Base-by-base conservation (phyloP, 2,329 filamentous ascomycete genomes). In the Colletotrichum sp. region DNA sequence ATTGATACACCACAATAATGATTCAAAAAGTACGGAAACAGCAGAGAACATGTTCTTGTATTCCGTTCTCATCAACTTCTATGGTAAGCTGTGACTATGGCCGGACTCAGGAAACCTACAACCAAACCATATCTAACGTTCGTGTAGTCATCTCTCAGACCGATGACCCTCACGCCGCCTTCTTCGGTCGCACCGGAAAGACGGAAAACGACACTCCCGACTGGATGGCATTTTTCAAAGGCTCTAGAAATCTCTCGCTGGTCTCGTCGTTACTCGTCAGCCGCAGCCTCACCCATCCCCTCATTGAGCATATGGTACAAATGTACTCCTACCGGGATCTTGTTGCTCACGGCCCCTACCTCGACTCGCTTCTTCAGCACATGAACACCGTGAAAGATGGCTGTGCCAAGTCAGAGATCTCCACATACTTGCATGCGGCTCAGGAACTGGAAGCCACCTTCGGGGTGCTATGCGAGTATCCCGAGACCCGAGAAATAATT, bases 401-500 rank as follows among this genome's bases (percentile, higher is more conserved):
- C 4, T 6, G 27, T 36, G 8, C 10, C 12, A 15, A 15, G 25
- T 5, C 27, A 2, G 66, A 68, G n/a, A 16, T 13, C 9, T 30
- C 48, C 8, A 27, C 27, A 13, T 70, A 64, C 5, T 8, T 36
- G 16, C 67, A 64, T 18, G 58, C 67, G 1, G 22, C 36, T 28
- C 27, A 64, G 4, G 67, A 70, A n/a, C 15, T 70, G 10, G 58
- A 55, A 27, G n/a, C 28, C 2, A 52, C 36, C 1, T 70, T 64
- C 28, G 56, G 22, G 22, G 67, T 64, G 6, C 8, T 70, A 1
- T 2, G 27, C 13, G 67, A 36, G 70, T 67, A 58, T 12, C 18
- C 43, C 2, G 66, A 70, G 10, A 70, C 58, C 3, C 62, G 62
- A 5, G 86, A 87, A 48, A 78, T 83, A n/a, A 78, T 81, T 1